Percentiles rank a stretch among this genome's conserved stretches.
These are phyloP conservation scores for Asterophora parasitica DNA, from an alignment of 768 basidiomycete species.

Conservation along the genomic window DNA sequence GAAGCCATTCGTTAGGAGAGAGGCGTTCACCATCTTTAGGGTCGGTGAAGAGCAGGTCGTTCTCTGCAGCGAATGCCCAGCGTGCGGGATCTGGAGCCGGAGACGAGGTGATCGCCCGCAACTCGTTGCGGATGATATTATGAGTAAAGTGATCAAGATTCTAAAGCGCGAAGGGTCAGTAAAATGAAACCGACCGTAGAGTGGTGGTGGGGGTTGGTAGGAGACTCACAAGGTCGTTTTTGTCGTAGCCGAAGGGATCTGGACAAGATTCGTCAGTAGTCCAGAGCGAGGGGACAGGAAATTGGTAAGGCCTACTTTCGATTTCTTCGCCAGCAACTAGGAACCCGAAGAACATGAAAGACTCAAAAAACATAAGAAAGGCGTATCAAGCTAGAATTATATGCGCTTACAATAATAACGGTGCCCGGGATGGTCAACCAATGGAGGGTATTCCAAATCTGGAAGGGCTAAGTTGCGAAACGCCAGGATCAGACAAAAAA, in stretches of 20 bases:
- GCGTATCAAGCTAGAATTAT: slow-evolving; percentile 13
- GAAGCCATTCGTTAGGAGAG: slow-evolving; percentile 54
- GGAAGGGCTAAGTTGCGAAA: slow-evolving; percentile 47
- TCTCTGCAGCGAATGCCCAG: slow-evolving; percentile 59
- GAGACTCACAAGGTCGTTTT: slow-evolving; percentile 58
- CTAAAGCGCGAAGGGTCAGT: slow-evolving; percentile 20
- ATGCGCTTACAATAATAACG: slow-evolving; percentile 35
- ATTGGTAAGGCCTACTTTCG: slow-evolving; percentile 40
- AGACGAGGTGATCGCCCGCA: slow-evolving; percentile 57
- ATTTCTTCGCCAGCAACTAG: slow-evolving; percentile 72
- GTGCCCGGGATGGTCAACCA: slow-evolving; percentile 69
- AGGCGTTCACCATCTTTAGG: slow-evolving; percentile 35
- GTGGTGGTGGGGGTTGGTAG: no score
- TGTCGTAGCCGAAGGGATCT: slow-evolving; percentile 62
- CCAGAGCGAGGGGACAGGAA: not conserved
- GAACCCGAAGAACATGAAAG: slow-evolving; percentile 72
- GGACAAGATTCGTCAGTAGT: not conserved
- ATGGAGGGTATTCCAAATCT: slow-evolving; percentile 47
- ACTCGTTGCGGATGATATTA: slow-evolving; percentile 65
- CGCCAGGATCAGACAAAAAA: not conserved
- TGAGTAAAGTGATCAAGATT: slow-evolving; percentile 71
- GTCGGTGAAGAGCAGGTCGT: slow-evolving; percentile 49
- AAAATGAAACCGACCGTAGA: no score
- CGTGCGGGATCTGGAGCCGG: slow-evolving; percentile 51
- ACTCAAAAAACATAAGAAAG: slow-evolving; percentile 25